Evolutionary conservation across 768 basidiomycete genomes (phyloP).

Genomic region (Kwoniella sp.): DNA sequence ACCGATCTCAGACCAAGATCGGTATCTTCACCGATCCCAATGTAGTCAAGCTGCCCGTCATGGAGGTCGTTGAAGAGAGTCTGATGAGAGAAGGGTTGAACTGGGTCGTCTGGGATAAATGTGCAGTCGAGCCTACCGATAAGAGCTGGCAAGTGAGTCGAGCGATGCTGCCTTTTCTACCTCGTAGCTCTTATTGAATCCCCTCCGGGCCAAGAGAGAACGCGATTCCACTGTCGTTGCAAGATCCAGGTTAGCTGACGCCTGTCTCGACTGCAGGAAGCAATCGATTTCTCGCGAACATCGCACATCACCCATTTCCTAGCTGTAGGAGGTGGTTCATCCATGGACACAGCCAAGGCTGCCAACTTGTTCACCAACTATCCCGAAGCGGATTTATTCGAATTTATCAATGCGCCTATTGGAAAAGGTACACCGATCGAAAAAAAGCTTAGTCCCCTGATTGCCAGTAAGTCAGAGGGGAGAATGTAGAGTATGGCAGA

Average conservation of each 20-base stretch:
- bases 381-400: conserved; percentile 86
- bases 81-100: conserved; percentile 67
- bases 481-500: too few species aligned
- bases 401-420: conserved; percentile 95
- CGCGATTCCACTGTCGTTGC: too few species aligned
- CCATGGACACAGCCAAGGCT: conserved; percentile 93
- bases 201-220: too few species aligned
- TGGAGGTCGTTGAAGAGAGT: conserved; percentile 66
- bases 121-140: conserved; percentile 85
- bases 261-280: conserved; percentile 59
- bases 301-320: conserved; percentile 88
- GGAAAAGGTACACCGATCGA: conserved; percentile 86
- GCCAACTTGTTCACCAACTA: conserved; percentile 86
- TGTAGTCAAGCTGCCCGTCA: conserved; percentile 75
- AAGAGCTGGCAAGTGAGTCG: conserved; percentile 55
- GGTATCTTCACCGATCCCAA: conserved; percentile 91
- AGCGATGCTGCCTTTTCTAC: background rate
- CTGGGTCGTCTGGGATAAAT: conserved; percentile 42
- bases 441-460: conserved; percentile 74
- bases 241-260: background rate
- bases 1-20: conserved; percentile 62
- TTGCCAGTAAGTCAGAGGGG: conserved; percentile 63
- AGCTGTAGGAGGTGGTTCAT: conserved; percentile 59
- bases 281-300: conserved; percentile 81
- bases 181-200: too few species aligned